A percentile compares a stretch with the other conserved stretches of the same genome.
Evolutionary conservation across 163 green algal genomes (phyloP).

Genomic region (Volvox carteri): DNA sequence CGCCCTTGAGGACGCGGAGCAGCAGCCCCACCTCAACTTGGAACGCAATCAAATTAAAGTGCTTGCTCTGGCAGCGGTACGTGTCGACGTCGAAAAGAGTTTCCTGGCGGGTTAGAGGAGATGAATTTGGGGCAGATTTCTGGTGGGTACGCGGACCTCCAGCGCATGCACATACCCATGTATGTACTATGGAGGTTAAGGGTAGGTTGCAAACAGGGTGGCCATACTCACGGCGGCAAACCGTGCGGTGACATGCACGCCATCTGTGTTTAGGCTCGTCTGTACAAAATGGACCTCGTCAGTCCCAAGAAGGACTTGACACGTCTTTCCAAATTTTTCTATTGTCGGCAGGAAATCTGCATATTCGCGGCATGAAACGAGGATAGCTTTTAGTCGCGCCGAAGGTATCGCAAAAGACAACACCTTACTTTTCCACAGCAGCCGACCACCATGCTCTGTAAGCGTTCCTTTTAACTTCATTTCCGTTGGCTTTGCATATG

Average conservation of each 20-base stretch:
- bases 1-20: constrained; percentile 75
- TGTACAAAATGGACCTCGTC: constrained; percentile 86
- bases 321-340: constrained; percentile 91
- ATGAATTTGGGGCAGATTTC: too few relatives aligned
- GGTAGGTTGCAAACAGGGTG: too few relatives aligned
- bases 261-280: constrained; percentile 80
- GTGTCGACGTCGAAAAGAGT: constrained; percentile 76
- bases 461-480: constrained; percentile 52
- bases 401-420: not conserved
- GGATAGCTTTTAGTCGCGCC: not conserved
- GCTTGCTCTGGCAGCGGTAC: constrained; percentile 71
- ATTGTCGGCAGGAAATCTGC: constrained; percentile 86
- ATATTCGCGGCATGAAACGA: not conserved
- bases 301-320: constrained; percentile 78
- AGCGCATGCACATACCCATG: too few relatives aligned
- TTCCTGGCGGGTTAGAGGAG: constrained; percentile 71
- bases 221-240: constrained; percentile 68
- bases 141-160: too few relatives aligned
- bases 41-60: constrained; percentile 88
- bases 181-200: too few relatives aligned
- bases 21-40: constrained; percentile 79
- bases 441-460: constrained; percentile 16
- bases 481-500: not conserved
- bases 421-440: constrained; percentile 36
- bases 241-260: constrained; percentile 77